These are phyloP conservation scores for Cynara cardunculus DNA, from an alignment of 129 eudicot genomes.

Conservation along the genomic window DNA sequence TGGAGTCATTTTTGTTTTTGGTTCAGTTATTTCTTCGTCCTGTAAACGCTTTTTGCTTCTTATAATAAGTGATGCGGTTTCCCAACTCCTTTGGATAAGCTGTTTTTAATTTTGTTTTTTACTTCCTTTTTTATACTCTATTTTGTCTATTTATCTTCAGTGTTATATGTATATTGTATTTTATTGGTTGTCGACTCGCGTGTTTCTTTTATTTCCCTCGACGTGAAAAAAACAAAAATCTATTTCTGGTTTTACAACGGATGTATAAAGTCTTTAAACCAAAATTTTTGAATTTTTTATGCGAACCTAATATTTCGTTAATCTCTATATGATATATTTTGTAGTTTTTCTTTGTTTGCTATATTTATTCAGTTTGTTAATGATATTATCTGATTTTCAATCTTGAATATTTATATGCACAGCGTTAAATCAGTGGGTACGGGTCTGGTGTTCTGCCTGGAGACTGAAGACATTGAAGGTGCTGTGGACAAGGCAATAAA, in stretches of 20 bases:
- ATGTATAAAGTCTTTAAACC: neutral
- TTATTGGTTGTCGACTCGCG: neutral
- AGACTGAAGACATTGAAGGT: conserved; percentile 71
- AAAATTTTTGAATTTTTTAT: neutral
- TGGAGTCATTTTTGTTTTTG: neutral
- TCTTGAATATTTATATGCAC: too few relatives aligned
- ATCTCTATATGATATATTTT: too few relatives aligned
- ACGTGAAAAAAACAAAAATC: neutral
- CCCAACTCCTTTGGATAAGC: neutral
- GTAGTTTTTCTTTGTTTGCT: too few relatives aligned
- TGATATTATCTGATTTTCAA: neutral
- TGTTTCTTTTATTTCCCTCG: neutral
- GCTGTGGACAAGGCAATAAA: conserved; percentile 59
- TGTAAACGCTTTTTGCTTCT: neutral
- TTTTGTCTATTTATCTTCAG: neutral
- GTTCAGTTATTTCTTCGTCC: neutral
- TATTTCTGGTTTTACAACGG: neutral
- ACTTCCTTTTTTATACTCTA: neutral
- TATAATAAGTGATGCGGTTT: neutral
- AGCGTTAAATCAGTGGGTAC: conserved; percentile 42
- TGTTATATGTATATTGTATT: neutral
- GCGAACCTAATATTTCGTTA: neutral
- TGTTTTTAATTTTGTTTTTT: neutral
- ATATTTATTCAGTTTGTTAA: neutral
- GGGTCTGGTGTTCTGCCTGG: conserved; percentile 51